A percentile compares a stretch with the other conserved stretches of the same genome.
Conservation (phyloP, 805 yeast species). For the Myxozyma monticola region DNA sequence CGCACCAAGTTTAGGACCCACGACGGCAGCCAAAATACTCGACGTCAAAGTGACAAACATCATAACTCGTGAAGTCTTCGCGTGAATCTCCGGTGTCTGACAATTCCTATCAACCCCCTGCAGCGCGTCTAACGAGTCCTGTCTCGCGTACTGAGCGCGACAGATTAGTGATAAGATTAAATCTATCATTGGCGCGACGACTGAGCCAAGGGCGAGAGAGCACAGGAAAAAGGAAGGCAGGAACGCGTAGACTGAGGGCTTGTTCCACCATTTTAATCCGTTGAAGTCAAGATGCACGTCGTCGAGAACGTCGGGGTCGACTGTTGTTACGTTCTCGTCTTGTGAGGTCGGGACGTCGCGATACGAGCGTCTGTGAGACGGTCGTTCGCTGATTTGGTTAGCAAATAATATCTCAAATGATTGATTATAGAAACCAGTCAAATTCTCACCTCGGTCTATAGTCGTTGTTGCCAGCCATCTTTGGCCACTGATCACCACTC, state of each 20-base stretch:
- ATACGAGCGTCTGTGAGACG: too few relatives aligned
- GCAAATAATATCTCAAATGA: too few relatives aligned
- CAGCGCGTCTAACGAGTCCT: not conserved
- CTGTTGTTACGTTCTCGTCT: too few relatives aligned
- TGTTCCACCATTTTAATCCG: slow-evolving; percentile 1
- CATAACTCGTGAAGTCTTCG: slow-evolving; percentile 5
- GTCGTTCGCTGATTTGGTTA: too few relatives aligned
- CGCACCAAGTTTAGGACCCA: slow-evolving; percentile 18
- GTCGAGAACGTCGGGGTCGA: too few relatives aligned
- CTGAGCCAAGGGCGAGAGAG: slow-evolving; percentile 16
- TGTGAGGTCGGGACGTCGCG: too few relatives aligned
- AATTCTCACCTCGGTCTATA: too few relatives aligned
- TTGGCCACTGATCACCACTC: too few relatives aligned
- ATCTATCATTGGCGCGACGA: slow-evolving; percentile 16
- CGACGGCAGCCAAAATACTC: slow-evolving; percentile 8
- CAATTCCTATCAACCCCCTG: slow-evolving; percentile 9
- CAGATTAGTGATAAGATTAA: slow-evolving; percentile 11
- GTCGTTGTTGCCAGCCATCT: too few relatives aligned
- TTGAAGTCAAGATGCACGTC: not conserved
- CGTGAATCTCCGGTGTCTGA: slow-evolving; percentile 20
- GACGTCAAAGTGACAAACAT: slow-evolving; percentile 1
- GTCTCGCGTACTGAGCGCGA: slow-evolving; percentile 13
- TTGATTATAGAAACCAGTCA: too few relatives aligned
- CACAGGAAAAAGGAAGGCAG: slow-evolving; percentile 10
- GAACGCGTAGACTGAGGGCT: slow-evolving; percentile 8